Base-by-base conservation (phyloP, 2,329 filamentous ascomycete genomes). In the Botrytis porri region DNA sequence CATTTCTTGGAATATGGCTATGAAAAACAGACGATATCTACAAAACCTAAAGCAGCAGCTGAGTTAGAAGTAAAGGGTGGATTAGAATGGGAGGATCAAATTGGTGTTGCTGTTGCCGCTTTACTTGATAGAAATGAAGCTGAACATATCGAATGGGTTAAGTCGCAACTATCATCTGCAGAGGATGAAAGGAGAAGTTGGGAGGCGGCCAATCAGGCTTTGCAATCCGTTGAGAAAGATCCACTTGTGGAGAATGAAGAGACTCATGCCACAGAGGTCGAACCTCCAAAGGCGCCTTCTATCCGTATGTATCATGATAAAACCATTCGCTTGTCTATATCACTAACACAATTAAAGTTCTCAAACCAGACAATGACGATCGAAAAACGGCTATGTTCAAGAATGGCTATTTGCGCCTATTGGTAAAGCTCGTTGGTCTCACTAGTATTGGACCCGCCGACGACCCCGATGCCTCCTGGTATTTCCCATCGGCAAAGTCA, bases 1-100 rank as follows among this genome's bases (percentile, higher is more conserved):
- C 93, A 93, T 82, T 98, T 94, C 80, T 87, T 99, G 8, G 95
- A 98, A 80, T 94, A 95, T 79, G 96, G 96, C 0, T 92, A 93
- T 77, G 94, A 98, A 79, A 93, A 91, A 79, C 94, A 95, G 76
- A 88, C 91, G 0, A 81, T 90, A 37, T 87, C 87, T 32, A 85
- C 86, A n/a, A 87, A 89, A 61, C 88, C 90, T 16, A 89, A 88
- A 76, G 88, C 93, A 5, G 94, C 91, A 0, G 92, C 93, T 18
- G 93, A 97, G 80, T 85, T 99, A 32, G 93, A 96, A 78, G 92
- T 99, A 77, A 93, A 92, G 78, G 87, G 90, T 61, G 88, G 88
- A 1, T 87, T 92, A 75, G 90, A 92, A 60, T 84, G 83, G 43
- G 85, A 84, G 32, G 89, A 92, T 64, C 87, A 90, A 73, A 87